phyloP scores from a whole-genome alignment of 306 rosid species.

The Vigna nakashimae region DNA sequence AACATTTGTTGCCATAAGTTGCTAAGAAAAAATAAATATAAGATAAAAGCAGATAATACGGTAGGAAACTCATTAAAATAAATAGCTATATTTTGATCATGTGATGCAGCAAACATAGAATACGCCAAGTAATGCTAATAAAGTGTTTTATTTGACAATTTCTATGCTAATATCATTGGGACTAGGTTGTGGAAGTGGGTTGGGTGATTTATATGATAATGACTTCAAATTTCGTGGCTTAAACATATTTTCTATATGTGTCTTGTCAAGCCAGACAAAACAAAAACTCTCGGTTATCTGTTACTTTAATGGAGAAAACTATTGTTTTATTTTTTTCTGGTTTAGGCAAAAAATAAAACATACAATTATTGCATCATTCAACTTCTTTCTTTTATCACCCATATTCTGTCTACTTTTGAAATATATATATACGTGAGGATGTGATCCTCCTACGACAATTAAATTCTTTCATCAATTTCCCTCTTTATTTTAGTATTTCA shows the following conservation, averaged over 20 bases:
- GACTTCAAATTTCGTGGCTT: constrained; percentile 10
- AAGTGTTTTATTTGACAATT: constrained; percentile 23
- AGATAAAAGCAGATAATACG: not conserved
- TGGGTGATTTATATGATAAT: constrained; percentile 29
- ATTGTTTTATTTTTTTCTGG: not conserved
- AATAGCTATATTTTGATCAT: not conserved
- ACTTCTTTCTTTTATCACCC: not conserved
- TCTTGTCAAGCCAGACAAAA: constrained; percentile 32
- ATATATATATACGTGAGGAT: not conserved
- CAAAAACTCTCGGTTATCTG: not conserved
- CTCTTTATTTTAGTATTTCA: not conserved
- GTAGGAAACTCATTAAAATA: not conserved
- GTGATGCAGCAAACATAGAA: not conserved
- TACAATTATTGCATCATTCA: not conserved
- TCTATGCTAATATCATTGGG: not conserved
- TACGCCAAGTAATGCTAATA: not conserved
- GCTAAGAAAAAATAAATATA: not conserved
- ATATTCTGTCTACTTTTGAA: not conserved
- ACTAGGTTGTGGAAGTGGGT: not conserved
- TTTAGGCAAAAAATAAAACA: not conserved
- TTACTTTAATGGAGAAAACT: not conserved
- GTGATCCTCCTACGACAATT: not conserved
- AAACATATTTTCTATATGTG: not conserved
- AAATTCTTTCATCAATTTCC: not conserved
- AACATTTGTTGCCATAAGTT: not conserved